Conservation (phyloP, 2,329 filamentous ascomycete species). For the Trichoderma citrinoviride region DNA sequence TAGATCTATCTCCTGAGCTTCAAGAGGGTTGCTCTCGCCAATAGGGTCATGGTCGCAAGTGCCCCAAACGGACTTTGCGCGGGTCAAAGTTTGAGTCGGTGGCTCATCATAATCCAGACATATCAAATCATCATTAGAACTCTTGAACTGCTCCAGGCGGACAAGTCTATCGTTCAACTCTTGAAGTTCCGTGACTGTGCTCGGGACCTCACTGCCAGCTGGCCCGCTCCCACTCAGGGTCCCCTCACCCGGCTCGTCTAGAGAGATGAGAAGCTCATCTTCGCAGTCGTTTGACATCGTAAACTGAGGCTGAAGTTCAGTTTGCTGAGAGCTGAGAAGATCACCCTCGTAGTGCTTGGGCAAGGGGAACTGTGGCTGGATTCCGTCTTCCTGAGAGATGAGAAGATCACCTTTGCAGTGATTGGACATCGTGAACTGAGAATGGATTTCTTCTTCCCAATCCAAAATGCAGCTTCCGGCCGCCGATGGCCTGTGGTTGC, state of each 20-base stretch:
- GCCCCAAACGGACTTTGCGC: neutral
- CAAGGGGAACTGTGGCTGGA: no score
- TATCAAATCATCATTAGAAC: conserved; percentile 13
- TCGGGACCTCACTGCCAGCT: neutral
- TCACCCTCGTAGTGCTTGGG: no score
- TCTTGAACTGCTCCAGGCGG: neutral
- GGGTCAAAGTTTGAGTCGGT: neutral
- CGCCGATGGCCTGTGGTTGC: neutral
- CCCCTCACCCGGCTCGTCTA: neutral
- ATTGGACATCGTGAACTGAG: neutral
- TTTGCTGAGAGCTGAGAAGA: neutral
- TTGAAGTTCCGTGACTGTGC: neutral
- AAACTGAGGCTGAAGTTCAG: no score
- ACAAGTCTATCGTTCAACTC: neutral
- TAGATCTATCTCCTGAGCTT: neutral
- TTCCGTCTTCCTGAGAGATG: neutral
- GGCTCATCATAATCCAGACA: neutral
- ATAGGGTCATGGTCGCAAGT: neutral
- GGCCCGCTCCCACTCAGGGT: neutral
- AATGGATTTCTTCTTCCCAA: neutral
- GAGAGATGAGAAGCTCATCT: conserved; percentile 1
- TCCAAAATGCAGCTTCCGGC: neutral
- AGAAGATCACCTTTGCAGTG: no score
- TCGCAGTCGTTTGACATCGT: neutral
- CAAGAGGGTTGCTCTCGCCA: neutral